These are phyloP conservation scores for Pseudovirgaria hyperparasitica DNA, from an alignment of 2,329 filamentous ascomycete genomes.

Conservation along the genomic window DNA sequence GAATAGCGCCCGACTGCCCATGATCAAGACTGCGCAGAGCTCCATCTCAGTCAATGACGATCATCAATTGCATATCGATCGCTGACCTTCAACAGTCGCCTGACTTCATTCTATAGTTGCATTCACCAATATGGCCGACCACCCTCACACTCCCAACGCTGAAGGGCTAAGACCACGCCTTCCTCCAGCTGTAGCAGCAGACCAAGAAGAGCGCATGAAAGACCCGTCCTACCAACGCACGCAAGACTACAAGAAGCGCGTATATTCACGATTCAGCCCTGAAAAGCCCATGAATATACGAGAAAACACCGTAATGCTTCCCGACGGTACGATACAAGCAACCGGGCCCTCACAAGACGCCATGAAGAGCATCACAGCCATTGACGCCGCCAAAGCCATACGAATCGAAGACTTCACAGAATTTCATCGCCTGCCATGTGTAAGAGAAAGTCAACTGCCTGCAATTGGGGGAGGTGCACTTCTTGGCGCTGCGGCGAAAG, in stretches of 20 bases:
- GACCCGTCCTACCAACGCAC: slow-evolving; percentile 5
- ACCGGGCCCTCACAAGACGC: slow-evolving; percentile 38
- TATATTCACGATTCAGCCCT: slow-evolving; percentile 11
- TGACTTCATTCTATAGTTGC: slow-evolving; percentile 3
- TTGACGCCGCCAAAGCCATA: slow-evolving; percentile 54
- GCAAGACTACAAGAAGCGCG: slow-evolving; percentile 8
- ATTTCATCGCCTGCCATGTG: slow-evolving; percentile 70
- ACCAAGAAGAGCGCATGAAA: too few relatives aligned
- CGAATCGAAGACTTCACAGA: slow-evolving; percentile 56
- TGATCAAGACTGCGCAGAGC: too few relatives aligned
- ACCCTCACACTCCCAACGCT: not conserved
- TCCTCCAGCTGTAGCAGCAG: slow-evolving; percentile 1
- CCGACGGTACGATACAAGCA: slow-evolving; percentile 45
- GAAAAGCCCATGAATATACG: slow-evolving; percentile 16
- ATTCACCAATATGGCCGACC: not conserved
- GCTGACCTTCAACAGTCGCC: too few relatives aligned
- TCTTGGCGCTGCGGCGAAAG: slow-evolving; percentile 58
- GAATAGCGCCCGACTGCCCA: too few relatives aligned
- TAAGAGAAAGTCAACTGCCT: slow-evolving; percentile 66
- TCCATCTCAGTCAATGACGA: slow-evolving; percentile 1
- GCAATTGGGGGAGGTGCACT: slow-evolving; percentile 72
- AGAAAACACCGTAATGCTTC: slow-evolving; percentile 41
- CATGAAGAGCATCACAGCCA: slow-evolving; percentile 24
- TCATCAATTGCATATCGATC: too few relatives aligned
- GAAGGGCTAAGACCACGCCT: too few relatives aligned